phyloP scores from a whole-genome alignment of 1,139 yeast species.

The Suhomyces wounanorum region DNA sequence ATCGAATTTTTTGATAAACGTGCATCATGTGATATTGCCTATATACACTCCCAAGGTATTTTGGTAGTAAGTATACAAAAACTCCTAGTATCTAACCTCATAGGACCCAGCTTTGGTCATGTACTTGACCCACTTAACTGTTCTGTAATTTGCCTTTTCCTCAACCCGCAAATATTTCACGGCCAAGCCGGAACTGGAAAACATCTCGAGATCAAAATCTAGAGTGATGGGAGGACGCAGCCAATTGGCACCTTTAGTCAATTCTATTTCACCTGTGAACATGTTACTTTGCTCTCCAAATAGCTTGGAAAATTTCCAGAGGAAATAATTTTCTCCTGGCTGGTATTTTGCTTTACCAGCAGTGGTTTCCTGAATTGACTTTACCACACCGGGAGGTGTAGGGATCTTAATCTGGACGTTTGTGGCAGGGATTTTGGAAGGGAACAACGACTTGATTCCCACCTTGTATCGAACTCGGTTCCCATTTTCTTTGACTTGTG shows the following conservation, averaged over 20 bases:
- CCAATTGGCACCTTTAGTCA: slow-evolving; percentile 49
- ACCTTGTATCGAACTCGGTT: slow-evolving; percentile 57
- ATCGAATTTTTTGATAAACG: slow-evolving; percentile 10
- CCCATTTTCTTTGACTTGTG: slow-evolving; percentile 59
- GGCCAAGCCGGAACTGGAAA: slow-evolving; percentile 73
- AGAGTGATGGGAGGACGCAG: slow-evolving; percentile 76
- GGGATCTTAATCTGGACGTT: slow-evolving; percentile 69
- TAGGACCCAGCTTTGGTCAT: slow-evolving; percentile 74
- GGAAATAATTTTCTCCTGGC: slow-evolving; percentile 62
- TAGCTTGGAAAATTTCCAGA: slow-evolving; percentile 73
- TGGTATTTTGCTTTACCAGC: slow-evolving; percentile 70
- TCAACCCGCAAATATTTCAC: slow-evolving; percentile 72
- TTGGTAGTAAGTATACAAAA: too few relatives aligned
- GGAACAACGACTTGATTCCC: slow-evolving; percentile 62
- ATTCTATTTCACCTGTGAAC: slow-evolving; percentile 53
- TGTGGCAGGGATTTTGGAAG: slow-evolving; percentile 62
- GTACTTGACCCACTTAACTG: slow-evolving; percentile 89
- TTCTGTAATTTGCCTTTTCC: slow-evolving; percentile 65
- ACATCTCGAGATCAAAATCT: slow-evolving; percentile 72
- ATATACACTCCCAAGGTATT: background rate
- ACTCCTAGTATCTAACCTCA: slow-evolving; percentile 63
- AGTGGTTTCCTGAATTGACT: slow-evolving; percentile 52
- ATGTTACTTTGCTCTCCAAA: slow-evolving; percentile 66
- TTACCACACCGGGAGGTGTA: slow-evolving; percentile 63
- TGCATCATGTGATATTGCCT: slow-evolving; percentile 6